phyloP scores from a whole-genome alignment of 2,329 filamentous ascomycete species.

The Aspergillus tanneri region DNA sequence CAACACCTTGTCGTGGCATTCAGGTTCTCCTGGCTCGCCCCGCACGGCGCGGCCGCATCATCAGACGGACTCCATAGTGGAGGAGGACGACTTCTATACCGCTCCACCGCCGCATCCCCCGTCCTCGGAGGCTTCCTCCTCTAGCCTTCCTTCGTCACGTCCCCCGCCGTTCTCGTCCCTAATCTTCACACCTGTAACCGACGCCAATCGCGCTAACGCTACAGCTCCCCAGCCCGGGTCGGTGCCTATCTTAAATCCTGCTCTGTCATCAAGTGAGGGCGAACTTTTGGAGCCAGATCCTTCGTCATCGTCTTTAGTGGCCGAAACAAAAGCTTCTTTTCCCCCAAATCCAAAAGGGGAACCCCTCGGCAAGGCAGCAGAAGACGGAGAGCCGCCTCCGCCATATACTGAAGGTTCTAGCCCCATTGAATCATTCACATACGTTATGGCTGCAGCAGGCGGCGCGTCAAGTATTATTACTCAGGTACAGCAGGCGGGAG shows the following conservation, averaged over 20 bases:
- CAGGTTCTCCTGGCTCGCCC: constrained; percentile 37
- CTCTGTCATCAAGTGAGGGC: constrained; percentile 50
- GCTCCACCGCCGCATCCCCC: constrained; percentile 42
- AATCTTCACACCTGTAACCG: constrained; percentile 52
- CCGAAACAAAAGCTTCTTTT: constrained; percentile 81
- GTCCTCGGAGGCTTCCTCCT: constrained; percentile 44
- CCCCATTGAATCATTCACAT: constrained; percentile 87
- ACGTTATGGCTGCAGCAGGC: constrained; percentile 97
- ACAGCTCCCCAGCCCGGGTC: constrained; percentile 50
- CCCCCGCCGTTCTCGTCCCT: constrained; percentile 66
- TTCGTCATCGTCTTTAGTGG: constrained; percentile 51
- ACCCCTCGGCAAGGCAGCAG: constrained; percentile 66
- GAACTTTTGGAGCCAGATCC: constrained; percentile 47
- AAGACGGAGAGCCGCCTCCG: constrained; percentile 89
- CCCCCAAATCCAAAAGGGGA: constrained; percentile 78
- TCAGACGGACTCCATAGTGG: constrained; percentile 39
- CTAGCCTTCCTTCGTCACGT: constrained; percentile 53
- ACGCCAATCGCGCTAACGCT: constrained; percentile 40
- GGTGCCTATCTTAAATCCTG: constrained; percentile 49
- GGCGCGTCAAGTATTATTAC: constrained; percentile 98
- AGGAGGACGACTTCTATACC: constrained; percentile 42
- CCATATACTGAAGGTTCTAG: constrained; percentile 93
- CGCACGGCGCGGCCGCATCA: constrained; percentile 46
- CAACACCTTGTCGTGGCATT: constrained; percentile 37
- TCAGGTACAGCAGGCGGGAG: constrained; percentile 90